Evolutionary conservation across 257 asterid species (phyloP), one percentile per base, ranked within the genome.

Genomic region (Lycium ferocissimum): DNA sequence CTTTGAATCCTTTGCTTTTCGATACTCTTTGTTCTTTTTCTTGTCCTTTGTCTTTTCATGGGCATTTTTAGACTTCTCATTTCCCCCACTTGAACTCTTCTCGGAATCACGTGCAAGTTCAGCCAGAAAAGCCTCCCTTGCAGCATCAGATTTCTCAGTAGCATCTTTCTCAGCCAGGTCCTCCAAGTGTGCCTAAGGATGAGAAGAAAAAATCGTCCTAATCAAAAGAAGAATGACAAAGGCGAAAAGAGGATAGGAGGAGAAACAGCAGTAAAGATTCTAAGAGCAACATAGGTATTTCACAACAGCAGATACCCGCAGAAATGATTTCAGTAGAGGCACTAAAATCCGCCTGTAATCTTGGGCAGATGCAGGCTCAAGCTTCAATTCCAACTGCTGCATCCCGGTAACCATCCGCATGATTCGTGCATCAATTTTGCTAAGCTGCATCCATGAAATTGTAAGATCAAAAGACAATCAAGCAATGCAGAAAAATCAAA

Each of bases 161-260:
- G 99, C 99, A 87, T 95, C 98, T 92, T 93, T 97, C 89, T 95
- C 98, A 4, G 98, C 98, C 88, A 93, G 84, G 90, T 91, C 95
- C 90, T 96, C 97, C 91, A 96, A 86, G 85, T 87, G 90, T 18
- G 95, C 93, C 99, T 96, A 88, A 38, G 88, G 81, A 85, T 67
- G 66, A 40, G 63, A 82, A 88, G 35, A 26, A 86, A 38, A 51
- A 73, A 79, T 51, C 80, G 62, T 87, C 84, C 43, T 35, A 76
- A 81, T 58, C 59, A 65, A 82, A 85, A 86, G 53, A 78, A 57
- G 63, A 83, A 22, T 37, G 78, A 83, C 53, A 82, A 54, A 3
- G 62, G 67, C 6, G 5, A 53, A 56, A 49, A 62, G 56, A 35
- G 38, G 61, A 26, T 35, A 79, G 33, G 71, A 43, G 51, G 15